A percentile compares a stretch with the other conserved stretches of the same genome.
Conservation (phyloP, 106 monocot species). For the Dendrobium catenatum region DNA sequence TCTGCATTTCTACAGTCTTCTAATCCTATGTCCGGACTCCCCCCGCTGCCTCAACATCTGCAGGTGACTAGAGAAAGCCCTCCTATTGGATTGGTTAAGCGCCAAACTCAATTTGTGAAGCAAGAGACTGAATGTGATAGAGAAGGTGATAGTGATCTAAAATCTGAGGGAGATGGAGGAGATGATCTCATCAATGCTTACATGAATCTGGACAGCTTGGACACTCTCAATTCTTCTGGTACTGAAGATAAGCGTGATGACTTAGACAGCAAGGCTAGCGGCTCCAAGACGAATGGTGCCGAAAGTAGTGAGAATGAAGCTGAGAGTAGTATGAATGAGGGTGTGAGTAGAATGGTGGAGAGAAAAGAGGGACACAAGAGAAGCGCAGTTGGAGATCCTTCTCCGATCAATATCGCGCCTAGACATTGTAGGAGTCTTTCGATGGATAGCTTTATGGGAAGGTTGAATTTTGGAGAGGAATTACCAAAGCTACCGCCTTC, state of each 20-base stretch:
- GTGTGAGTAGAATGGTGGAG: constrained; percentile 9
- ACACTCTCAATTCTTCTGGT: constrained; percentile 69
- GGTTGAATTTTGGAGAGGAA: constrained; percentile 61
- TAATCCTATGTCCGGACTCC: constrained; percentile 3
- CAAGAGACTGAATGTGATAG: constrained; percentile 49
- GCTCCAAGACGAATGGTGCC: constrained; percentile 38
- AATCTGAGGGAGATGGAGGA: constrained; percentile 25
- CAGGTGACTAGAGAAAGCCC: not conserved
- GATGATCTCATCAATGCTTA: constrained; percentile 72
- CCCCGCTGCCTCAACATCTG: constrained; percentile 14
- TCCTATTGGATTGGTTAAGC: not conserved
- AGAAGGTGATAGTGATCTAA: constrained; percentile 23
- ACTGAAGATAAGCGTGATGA: constrained; percentile 52
- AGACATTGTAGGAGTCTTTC: constrained; percentile 66
- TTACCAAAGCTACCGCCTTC: constrained; percentile 54
- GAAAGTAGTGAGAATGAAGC: constrained; percentile 86
- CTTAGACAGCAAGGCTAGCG: constrained; percentile 44
- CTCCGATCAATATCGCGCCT: constrained; percentile 8
- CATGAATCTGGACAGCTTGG: constrained; percentile 78
- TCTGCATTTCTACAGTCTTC: constrained; percentile 26
- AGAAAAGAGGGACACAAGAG: constrained; percentile 44
- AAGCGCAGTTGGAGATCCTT: constrained; percentile 29
- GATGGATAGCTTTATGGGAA: constrained; percentile 83
- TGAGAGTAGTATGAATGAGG: constrained; percentile 64
- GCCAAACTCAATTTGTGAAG: constrained; percentile 25